phyloP scores from a whole-genome alignment of 2,329 filamentous ascomycete species.

The Beauveria pseudobassiana region DNA sequence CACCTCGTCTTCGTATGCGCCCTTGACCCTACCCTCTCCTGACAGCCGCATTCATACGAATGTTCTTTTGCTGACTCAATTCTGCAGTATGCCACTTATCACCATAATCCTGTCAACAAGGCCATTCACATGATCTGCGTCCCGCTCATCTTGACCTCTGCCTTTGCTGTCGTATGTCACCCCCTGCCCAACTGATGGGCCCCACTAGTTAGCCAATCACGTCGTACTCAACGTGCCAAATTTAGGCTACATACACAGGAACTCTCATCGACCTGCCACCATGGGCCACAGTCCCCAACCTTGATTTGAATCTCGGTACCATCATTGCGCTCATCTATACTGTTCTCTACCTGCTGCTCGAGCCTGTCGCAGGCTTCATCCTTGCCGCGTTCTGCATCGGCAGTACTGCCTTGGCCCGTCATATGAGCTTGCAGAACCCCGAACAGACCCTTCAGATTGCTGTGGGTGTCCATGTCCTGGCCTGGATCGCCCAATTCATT shows the following conservation, averaged over 20 bases:
- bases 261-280: constrained; percentile 56
- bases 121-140: constrained; percentile 75
- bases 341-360: constrained; percentile 79
- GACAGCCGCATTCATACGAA: neutral
- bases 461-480: constrained; percentile 59
- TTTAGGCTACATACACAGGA: constrained; percentile 54
- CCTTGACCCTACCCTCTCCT: neutral
- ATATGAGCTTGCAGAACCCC: constrained; percentile 54
- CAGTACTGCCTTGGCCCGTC: constrained; percentile 67
- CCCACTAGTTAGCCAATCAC: neutral
- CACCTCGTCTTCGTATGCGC: constrained; percentile 70
- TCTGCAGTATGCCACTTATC: constrained; percentile 72
- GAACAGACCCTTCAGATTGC: constrained; percentile 48
- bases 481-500: constrained; percentile 85
- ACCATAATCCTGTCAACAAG: constrained; percentile 70
- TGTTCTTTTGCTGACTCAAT: constrained; percentile 9
- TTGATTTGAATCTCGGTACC: constrained; percentile 59
- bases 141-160: constrained; percentile 64
- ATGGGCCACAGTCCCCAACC: constrained; percentile 60
- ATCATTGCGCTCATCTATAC: constrained; percentile 62
- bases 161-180: constrained; percentile 57
- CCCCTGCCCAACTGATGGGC: constrained; percentile 4
- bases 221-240: constrained; percentile 9
- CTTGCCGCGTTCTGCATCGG: constrained; percentile 70
- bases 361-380: constrained; percentile 80